Percentiles rank a stretch among this genome's conserved stretches.
Evolutionary conservation across 306 rosid species (phyloP).

Genomic region (Bauhinia variegata): DNA sequence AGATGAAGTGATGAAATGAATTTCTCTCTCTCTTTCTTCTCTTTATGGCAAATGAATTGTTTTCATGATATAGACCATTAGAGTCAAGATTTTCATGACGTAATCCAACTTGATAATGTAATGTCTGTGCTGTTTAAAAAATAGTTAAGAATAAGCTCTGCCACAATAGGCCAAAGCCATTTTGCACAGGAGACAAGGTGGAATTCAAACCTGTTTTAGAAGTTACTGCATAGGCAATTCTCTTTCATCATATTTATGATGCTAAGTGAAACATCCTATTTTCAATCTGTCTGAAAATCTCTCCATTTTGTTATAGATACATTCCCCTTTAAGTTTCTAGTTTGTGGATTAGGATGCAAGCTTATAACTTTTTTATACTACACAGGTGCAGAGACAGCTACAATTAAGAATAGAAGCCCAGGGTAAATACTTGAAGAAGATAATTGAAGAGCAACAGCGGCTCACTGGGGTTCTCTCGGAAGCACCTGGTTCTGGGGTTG

Average conservation of each 20-base stretch:
- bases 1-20: too few relatives aligned
- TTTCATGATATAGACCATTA: not conserved
- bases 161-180: too few relatives aligned
- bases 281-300: not conserved
- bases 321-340: too few relatives aligned
- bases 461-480: constrained; percentile 82
- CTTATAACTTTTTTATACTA: constrained; percentile 21
- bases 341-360: constrained; percentile 11
- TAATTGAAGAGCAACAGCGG: constrained; percentile 95
- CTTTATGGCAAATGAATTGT: constrained; percentile 16
- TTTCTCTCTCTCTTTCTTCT: not conserved
- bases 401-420: constrained; percentile 96
- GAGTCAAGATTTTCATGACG: too few relatives aligned
- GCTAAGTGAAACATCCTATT: too few relatives aligned
- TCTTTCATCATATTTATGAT: too few relatives aligned
- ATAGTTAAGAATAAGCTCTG: constrained; percentile 4
- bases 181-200: too few relatives aligned
- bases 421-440: constrained; percentile 95
- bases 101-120: constrained; percentile 5
- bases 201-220: not conserved
- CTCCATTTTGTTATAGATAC: too few relatives aligned
- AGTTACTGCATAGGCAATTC: constrained; percentile 4
- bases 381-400: constrained; percentile 97
- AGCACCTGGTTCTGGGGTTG: constrained; percentile 54
- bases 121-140: not conserved